Base-by-base conservation (phyloP, 345 rosid genomes). In the Carallia pectinifolia region DNA sequence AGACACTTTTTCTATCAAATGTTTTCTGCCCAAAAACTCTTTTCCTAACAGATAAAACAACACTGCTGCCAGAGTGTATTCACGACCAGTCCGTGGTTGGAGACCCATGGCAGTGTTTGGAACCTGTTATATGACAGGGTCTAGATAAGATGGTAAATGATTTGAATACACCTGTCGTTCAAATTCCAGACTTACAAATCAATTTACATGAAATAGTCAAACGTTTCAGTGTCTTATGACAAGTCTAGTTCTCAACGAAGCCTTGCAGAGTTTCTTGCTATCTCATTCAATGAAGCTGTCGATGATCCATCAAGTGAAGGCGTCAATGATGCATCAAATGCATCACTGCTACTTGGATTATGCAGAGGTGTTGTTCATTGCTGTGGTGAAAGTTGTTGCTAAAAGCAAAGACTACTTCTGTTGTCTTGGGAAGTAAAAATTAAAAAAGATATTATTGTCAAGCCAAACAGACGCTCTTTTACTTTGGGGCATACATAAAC, bases 191-290 rank as follows among this genome's bases (percentile, higher is more conserved):
- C 86, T 89, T 82, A 87, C 92, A 27, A 73, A 80, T 37, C 91
- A 50, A 75, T 83, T 68, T 74, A 77, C 81, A 62, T 48, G 66
- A 88, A 85, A 69, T 81, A 81, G 53, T 74, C 81, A 5, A 76
- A 73, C 67, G 72, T 79, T 65, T 64, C 89, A 27, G 90, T 83
- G 67, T 37, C 86, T 66, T 72, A 84, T 64, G 76, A 60, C 36
- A 77, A 80, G 71, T 76, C 83, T 53, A 78, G 53, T 71, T 77
- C 85, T 61, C 77, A 79, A 75, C 84, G 71, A 62, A 87, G 87
- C 82, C 96, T 93, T 61, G 94, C 98, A 52, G 92, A 89, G 61
- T 91, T 82, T 77, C 94, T 93, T 62, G 92, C 97, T 72, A 86
- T 91, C 65, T 82, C 93, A 54, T 80, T 91, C 68, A 84, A 88